These are phyloP conservation scores for Glycine tomentella DNA, from an alignment of 306 rosid species.

Conservation along the genomic window DNA sequence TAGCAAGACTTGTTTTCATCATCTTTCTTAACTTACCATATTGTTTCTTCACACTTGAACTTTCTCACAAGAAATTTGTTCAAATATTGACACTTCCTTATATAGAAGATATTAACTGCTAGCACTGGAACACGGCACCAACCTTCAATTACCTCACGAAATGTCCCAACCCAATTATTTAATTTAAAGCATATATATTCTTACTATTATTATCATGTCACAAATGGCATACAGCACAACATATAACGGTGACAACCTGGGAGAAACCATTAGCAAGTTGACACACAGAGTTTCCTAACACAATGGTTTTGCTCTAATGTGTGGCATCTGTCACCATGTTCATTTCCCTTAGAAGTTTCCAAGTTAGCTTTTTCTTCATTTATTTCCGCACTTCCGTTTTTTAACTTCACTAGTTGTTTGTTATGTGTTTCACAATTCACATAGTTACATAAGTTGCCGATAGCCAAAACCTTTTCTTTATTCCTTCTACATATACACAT, in stretches of 20 bases:
- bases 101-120: constrained; percentile 13
- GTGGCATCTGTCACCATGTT: constrained; percentile 41
- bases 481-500: background rate
- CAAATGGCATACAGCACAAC: background rate
- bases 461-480: background rate
- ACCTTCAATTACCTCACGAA: constrained; percentile 30
- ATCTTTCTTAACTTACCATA: background rate
- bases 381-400: background rate
- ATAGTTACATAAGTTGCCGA: background rate
- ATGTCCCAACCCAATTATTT: constrained; percentile 4
- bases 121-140: background rate
- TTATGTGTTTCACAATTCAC: background rate
- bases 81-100: constrained; percentile 19
- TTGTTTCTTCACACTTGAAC: constrained; percentile 1
- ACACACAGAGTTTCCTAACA: constrained; percentile 11
- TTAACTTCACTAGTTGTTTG: background rate
- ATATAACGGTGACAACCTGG: constrained; percentile 9
- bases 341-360: background rate
- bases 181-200: background rate
- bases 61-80: background rate
- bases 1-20: background rate
- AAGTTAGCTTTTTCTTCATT: background rate
- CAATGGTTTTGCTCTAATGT: background rate
- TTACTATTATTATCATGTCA: background rate
- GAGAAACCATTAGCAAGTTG: constrained; percentile 20